Evolutionary conservation across 495 filamentous ascomycete genomes (phyloP), one percentile per base, ranked within the genome.

Genomic region (Umbilicaria muhlenbergii): DNA sequence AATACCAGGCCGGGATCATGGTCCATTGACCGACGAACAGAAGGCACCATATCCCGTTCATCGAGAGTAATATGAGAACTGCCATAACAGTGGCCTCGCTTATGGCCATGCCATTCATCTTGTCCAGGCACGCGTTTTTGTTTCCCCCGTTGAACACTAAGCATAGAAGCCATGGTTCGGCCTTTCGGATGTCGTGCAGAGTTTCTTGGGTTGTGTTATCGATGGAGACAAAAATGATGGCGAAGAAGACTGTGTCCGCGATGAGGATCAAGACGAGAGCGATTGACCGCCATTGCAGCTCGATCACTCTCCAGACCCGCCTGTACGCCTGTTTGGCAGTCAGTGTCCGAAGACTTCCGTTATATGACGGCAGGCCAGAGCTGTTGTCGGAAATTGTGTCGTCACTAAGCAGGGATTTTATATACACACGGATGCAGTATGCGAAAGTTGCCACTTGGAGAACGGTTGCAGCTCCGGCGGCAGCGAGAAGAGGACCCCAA

Each of bases 371-470:
- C 15, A 91, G 64, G 12, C 68, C 74, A 11, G 84, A 85, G 58
- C 73, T 79, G 50, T 72, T 77, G 28, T 79, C 81, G 5, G 78
- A 76, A 32, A 75, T 65, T 12, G 37, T 34, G 31, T 43, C 44
- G 57, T 85, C 77, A 53, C 81, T 74, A 52, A 89, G 74, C 38
- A 93, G 77, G 13, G 86, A 79, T 42, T 70, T 77, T 53, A 98
- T 67, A 55, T 98, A 98, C 45, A 98, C 81, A 50, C 92, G 80
- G 57, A 94, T 83, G 60, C 91, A 96, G 65, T 98, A 96, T 21
- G 67, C 80, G 56, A 98, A 92, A 1, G 85, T 94, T 8, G 68
- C 57, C 21, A 81, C 71, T 56, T 96, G 91, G n/a, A 92, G 67
- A 43, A 94, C 67, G 43, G 88, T 74, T 0, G 87, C 79, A 6